Conservation (phyloP, 2,329 filamentous ascomycete genomes). For the Ophiostoma piceae region DNA sequence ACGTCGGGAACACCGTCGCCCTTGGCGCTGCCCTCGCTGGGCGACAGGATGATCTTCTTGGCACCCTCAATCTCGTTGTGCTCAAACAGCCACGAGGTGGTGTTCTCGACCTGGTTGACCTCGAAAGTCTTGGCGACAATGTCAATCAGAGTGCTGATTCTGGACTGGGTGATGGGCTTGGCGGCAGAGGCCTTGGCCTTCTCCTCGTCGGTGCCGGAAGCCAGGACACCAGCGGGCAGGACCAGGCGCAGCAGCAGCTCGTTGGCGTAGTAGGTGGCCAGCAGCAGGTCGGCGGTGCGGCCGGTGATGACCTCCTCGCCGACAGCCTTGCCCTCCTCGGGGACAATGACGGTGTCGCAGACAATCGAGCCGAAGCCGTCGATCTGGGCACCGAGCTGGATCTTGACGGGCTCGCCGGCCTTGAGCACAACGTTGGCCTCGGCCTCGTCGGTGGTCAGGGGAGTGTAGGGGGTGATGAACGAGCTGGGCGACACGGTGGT, state of each 20-base stretch:
- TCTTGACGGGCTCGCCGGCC: conserved; percentile 84
- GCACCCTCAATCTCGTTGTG: conserved; percentile 94
- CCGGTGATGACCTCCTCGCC: conserved; percentile 60
- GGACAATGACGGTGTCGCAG: conserved; percentile 82
- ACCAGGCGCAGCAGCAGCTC: conserved; percentile 88
- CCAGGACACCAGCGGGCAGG: conserved; percentile 81
- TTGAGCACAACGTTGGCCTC: conserved; percentile 78
- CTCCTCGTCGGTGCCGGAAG: conserved; percentile 82
- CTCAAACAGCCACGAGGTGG: conserved; percentile 93
- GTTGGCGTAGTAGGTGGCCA: conserved; percentile 92
- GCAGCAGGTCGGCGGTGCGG: conserved; percentile 76
- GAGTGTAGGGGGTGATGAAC: conserved; percentile 95
- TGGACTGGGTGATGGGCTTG: conserved; percentile 77
- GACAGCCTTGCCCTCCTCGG: conserved; percentile 50
- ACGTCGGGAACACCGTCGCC: conserved; percentile 85
- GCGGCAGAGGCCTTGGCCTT: conserved; percentile 82
- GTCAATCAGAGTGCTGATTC: conserved; percentile 83
- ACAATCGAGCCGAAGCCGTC: conserved; percentile 93
- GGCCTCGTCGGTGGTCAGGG: conserved; percentile 75
- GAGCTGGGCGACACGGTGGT: conserved; percentile 91
- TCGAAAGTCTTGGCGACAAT: conserved; percentile 89
- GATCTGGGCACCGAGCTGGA: conserved; percentile 98
- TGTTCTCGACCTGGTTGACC: conserved; percentile 92
- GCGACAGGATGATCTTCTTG: conserved; percentile 95
- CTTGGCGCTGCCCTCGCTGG: conserved; percentile 81